Conservation (phyloP, 352 stramenopile species). For the Pythium rhizo-oryzae region DNA sequence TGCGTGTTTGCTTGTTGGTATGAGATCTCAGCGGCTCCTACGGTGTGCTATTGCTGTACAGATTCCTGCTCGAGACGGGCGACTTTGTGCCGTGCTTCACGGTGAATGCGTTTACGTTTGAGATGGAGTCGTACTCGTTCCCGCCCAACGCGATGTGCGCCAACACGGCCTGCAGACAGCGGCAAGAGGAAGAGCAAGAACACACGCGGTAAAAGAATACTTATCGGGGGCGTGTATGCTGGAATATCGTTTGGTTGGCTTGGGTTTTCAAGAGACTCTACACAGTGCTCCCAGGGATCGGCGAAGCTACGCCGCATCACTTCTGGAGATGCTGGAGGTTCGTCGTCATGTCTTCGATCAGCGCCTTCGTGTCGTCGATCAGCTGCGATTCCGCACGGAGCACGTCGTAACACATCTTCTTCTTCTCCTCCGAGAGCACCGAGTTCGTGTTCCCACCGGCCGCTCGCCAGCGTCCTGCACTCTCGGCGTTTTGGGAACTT, state of each 20-base stretch:
- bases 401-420: slow-evolving; percentile 84
- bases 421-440: slow-evolving; percentile 67
- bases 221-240: not conserved
- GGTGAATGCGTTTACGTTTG: slow-evolving; percentile 39
- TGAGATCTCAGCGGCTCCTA: slow-evolving; percentile 15
- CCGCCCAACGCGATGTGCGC: slow-evolving; percentile 30
- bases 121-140: slow-evolving; percentile 45
- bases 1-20: not conserved
- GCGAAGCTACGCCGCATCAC: slow-evolving; percentile 1
- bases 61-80: slow-evolving; percentile 39
- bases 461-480: slow-evolving; percentile 8
- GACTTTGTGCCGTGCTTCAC: slow-evolving; percentile 48
- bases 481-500: slow-evolving; percentile 26
- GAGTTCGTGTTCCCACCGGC: slow-evolving; percentile 3
- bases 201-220: not conserved
- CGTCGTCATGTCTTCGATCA: slow-evolving; percentile 65
- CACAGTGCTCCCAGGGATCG: no score
- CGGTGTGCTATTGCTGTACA: slow-evolving; percentile 24
- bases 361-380: slow-evolving; percentile 74
- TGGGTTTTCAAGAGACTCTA: no score
- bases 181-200: slow-evolving; percentile 35
- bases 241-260: no score
- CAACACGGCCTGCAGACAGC: slow-evolving; percentile 33
- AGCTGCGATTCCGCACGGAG: slow-evolving; percentile 79
- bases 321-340: slow-evolving; percentile 52